phyloP scores from a whole-genome alignment of 23 red algal genomes.

The Agarophyton chilense region DNA sequence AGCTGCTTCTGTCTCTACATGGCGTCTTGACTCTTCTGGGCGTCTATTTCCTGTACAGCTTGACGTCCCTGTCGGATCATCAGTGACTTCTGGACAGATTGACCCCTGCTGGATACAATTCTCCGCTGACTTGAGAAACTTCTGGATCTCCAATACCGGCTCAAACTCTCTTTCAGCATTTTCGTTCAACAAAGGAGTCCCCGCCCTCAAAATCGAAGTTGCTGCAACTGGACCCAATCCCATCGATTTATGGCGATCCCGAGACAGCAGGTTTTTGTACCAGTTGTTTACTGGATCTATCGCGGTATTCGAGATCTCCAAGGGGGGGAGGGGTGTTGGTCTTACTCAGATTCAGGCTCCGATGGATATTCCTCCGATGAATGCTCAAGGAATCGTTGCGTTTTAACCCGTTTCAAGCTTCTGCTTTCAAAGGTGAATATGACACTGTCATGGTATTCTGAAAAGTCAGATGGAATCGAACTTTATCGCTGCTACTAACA shows the following conservation, averaged over 20 bases:
- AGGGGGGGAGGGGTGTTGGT: not conserved
- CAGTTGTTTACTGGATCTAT: conserved; percentile 14
- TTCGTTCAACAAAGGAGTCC: not conserved
- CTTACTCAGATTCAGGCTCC: conserved; percentile 23
- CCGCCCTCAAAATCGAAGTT: not conserved
- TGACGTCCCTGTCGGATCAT: conserved; percentile 13
- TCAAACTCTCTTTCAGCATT: conserved; percentile 30
- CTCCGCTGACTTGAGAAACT: not conserved
- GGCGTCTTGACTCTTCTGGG: not conserved
- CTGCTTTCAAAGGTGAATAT: not conserved
- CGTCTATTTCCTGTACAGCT: conserved; percentile 23
- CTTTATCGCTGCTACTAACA: too few species aligned
- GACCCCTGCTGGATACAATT: conserved; percentile 33
- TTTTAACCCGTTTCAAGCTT: not conserved
- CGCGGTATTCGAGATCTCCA: not conserved
- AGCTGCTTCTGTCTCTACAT: conserved; percentile 25
- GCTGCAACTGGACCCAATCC: conserved; percentile 6
- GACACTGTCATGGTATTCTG: too few species aligned
- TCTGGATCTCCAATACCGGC: conserved; percentile 26
- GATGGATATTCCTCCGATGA: conserved; percentile 4
- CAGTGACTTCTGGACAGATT: not conserved
- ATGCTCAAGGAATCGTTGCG: conserved; percentile 32
- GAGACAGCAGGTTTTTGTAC: conserved; percentile 28
- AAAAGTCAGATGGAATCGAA: too few species aligned
- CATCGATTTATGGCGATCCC: conserved; percentile 10